These are phyloP conservation scores for Dothiorella sarmentorum DNA, from an alignment of 2,329 filamentous ascomycete genomes.

Conservation along the genomic window DNA sequence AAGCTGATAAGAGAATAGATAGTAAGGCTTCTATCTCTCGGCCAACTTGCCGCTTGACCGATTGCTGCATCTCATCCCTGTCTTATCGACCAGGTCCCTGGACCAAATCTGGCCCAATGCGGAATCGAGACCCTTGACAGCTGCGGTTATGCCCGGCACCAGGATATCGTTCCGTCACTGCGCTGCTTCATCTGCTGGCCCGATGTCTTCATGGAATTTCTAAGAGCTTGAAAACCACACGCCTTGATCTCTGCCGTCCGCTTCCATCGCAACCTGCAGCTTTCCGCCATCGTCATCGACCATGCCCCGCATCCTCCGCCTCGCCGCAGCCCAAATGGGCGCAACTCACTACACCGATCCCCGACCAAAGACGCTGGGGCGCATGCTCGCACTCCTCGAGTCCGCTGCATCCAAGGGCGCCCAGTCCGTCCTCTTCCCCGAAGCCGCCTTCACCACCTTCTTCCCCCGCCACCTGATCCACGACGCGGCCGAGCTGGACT, in stretches of 20 bases:
- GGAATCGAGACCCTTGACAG: background rate
- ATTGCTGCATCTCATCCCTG: too few species aligned
- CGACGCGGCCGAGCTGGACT: constrained; percentile 43
- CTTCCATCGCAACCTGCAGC: background rate
- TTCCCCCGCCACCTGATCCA: constrained; percentile 51
- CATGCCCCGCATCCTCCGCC: constrained; percentile 41
- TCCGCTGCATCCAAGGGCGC: constrained; percentile 43
- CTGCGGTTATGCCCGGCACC: too few species aligned
- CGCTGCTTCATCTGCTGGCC: too few species aligned
- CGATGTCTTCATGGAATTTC: too few species aligned
- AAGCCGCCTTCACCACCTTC: constrained; percentile 54
- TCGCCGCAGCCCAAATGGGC: constrained; percentile 54
- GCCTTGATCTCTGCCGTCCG: background rate
- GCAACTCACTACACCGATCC: constrained; percentile 41
- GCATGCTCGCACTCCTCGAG: constrained; percentile 49
- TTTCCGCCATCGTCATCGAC: too few species aligned
- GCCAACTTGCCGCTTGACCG: background rate
- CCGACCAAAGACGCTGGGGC: constrained; percentile 40
- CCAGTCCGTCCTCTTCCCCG: constrained; percentile 51
- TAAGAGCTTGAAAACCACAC: too few species aligned
- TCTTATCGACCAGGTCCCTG: background rate
- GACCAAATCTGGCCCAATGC: background rate
- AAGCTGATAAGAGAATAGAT: constrained; percentile 9
- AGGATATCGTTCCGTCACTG: too few species aligned
- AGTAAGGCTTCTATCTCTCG: constrained; percentile 1